A percentile compares a stretch with the other conserved stretches of the same genome.
Evolutionary conservation across 176 grass and related monocot genomes (phyloP).

Genomic region (Stipa capillata): DNA sequence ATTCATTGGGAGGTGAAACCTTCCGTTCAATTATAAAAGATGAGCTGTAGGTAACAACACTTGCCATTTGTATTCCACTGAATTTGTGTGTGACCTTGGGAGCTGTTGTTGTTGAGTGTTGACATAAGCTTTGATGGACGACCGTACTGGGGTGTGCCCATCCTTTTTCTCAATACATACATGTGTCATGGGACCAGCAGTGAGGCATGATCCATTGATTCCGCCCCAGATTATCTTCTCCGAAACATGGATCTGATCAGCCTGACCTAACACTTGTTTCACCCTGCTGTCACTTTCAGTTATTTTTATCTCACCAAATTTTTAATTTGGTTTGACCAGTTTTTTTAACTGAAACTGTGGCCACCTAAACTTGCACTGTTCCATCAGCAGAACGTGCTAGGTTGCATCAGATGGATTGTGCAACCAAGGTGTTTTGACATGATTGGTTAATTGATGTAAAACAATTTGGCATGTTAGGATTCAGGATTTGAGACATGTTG

Average conservation of each 20-base stretch:
- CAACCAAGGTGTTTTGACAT: neutral
- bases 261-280: neutral
- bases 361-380: neutral
- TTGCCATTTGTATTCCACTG: neutral
- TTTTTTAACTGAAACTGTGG: neutral
- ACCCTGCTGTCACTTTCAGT: neutral
- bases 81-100: neutral
- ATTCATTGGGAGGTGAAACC: neutral
- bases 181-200: constrained; percentile 8
- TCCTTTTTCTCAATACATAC: neutral
- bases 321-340: neutral
- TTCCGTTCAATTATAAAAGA: neutral
- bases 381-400: neutral
- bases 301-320: neutral
- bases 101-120: neutral
- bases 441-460: neutral
- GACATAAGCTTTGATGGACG: neutral
- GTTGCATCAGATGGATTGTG: neutral
- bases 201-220: neutral
- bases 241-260: neutral
- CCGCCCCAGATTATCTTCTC: neutral
- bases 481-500: neutral
- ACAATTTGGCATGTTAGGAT: neutral
- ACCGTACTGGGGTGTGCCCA: neutral
- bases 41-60: neutral